Base-by-base conservation (phyloP, 2,329 filamentous ascomycete genomes). In the Botryotinia convoluta region DNA sequence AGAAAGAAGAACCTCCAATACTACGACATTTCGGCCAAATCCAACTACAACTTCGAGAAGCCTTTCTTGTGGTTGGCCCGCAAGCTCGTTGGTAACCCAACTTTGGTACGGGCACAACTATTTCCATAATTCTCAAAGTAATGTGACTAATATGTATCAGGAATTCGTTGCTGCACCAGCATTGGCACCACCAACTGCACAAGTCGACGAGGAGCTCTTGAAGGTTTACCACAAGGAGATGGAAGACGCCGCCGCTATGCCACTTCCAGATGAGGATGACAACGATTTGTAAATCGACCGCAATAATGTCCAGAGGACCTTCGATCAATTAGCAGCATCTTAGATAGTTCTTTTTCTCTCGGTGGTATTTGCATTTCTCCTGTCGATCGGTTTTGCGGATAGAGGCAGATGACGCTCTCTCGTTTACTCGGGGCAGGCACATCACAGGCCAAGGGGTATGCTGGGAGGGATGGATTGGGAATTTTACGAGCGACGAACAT, bases 1-100 rank as follows among this genome's bases (percentile, higher is more conserved):
- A 94, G 96, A 87, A 99, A 99, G 93, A 99, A 99, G 92, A 99
- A 98, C 87, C 92, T 99, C 71, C 96, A 99, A 87, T 99, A 98
- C 91, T 99, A 99, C 90, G 96, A 98, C 81, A 98, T 98, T 84
- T 98, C 94, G 60, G 96, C 96, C 86, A 99, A 98, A 89, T 98
- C 95, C 83, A 98, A 98, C 90, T 98, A 99, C 88, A 98, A 98
- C 91, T 98, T 98, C 85, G 95, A 98, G 92, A 99, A 98, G 91
- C 95, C 95, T 77, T 98, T 99, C 93, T 92, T 98, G 81, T 98
- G 96, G 96, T 92, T 99, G 81, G 95, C 95, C 80, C 92, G 96
- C 85, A 99, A 99, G 91, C 91, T 99, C 74, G 95, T 97, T 80
- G 96, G 95, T 85, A 98, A 98, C 89, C 88, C 93, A 81, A 85